Evolutionary conservation across 768 basidiomycete genomes (phyloP).

Genomic region (Termitomyces sp.): DNA sequence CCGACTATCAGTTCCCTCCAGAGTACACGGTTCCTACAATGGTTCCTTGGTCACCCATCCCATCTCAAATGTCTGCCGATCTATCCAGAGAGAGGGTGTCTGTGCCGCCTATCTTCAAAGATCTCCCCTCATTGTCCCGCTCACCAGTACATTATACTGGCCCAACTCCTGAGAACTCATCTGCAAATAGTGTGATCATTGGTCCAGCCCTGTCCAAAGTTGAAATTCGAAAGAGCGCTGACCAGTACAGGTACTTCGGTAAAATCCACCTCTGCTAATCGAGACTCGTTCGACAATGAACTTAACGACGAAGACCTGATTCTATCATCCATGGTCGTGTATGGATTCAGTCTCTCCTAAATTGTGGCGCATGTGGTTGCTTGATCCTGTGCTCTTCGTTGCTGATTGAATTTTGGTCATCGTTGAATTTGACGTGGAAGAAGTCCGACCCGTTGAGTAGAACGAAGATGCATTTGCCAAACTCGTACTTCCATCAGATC

Average conservation of each 20-base stretch:
- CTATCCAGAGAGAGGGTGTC: neutral
- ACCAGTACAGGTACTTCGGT: slow-evolving; percentile 16
- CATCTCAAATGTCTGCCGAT: neutral
- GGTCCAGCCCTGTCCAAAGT: too few relatives aligned
- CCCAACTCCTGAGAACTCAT: neutral
- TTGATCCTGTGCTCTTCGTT: neutral
- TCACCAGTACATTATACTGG: neutral
- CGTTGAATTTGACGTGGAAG: slow-evolving; percentile 60
- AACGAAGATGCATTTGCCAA: slow-evolving; percentile 52
- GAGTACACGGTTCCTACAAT: neutral
- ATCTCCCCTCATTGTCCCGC: too few relatives aligned
- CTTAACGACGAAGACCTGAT: slow-evolving; percentile 48
- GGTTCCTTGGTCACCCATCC: neutral
- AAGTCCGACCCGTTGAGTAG: slow-evolving; percentile 48
- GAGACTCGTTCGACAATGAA: slow-evolving; percentile 19
- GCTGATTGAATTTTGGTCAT: neutral
- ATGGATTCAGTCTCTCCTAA: slow-evolving; percentile 58
- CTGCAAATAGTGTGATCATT: slow-evolving; percentile 6
- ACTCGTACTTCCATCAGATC: slow-evolving; percentile 47
- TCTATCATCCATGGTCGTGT: slow-evolving; percentile 49
- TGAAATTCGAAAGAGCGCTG: neutral
- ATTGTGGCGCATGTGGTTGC: slow-evolving; percentile 42
- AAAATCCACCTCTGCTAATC: slow-evolving; percentile 6
- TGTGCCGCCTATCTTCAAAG: neutral
- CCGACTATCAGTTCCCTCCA: slow-evolving; percentile 41